A percentile compares a stretch with the other conserved stretches of the same genome.
phyloP scores from a whole-genome alignment of 768 basidiomycete species.

The Lyophyllum shimeji region DNA sequence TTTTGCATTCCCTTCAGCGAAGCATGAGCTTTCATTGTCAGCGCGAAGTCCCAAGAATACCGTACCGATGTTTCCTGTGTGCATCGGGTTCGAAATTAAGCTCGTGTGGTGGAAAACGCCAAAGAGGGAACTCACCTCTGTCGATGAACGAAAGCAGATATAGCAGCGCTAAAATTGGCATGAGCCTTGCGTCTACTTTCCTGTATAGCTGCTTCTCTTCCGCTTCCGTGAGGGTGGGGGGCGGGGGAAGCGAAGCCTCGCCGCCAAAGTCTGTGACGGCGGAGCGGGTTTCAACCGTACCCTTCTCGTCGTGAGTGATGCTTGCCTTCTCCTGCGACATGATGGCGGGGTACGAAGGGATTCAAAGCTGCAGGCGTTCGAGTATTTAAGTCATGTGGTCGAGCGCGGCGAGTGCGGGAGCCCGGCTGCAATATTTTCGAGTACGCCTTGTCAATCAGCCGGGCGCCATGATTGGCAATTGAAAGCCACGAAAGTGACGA shows the following conservation, averaged over 20 bases:
- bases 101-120: background rate
- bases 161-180: constrained; percentile 59
- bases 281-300: constrained; percentile 10
- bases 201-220: constrained; percentile 55
- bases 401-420: background rate
- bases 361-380: background rate
- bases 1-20: constrained; percentile 56
- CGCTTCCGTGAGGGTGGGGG: constrained; percentile 43
- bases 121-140: constrained; percentile 38
- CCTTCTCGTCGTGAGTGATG: constrained; percentile 18
- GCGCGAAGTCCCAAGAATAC: background rate
- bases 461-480: background rate
- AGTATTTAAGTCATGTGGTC: background rate
- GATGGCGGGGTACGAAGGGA: background rate
- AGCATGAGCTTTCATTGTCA: too few relatives aligned
- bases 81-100: background rate
- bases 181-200: constrained; percentile 56
- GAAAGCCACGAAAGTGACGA: background rate
- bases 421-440: background rate
- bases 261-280: constrained; percentile 40
- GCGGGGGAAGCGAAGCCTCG: constrained; percentile 43
- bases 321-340: constrained; percentile 19
- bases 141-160: constrained; percentile 68
- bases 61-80: constrained; percentile 56
- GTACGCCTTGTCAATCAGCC: background rate